Evolutionary conservation across 1,284 basidiomycete species (phyloP).

Genomic region (Melanopsichium pennsylvanicum): DNA sequence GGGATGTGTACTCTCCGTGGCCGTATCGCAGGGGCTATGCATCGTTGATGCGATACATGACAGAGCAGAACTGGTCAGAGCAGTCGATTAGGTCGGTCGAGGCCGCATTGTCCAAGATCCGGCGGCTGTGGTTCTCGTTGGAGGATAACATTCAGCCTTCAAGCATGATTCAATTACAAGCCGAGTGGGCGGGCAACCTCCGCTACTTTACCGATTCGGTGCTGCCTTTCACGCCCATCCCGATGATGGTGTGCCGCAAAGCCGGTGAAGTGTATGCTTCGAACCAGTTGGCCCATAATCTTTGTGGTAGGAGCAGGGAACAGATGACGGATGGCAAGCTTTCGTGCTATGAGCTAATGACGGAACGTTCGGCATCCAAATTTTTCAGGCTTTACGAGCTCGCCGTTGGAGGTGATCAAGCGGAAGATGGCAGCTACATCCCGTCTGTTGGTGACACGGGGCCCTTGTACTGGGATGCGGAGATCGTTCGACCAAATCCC

Average conservation of each 20-base stretch:
- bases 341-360: slow-evolving; percentile 47
- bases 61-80: slow-evolving; percentile 41
- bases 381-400: slow-evolving; percentile 43
- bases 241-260: slow-evolving; percentile 48
- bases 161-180: slow-evolving; percentile 45
- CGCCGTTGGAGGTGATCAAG: slow-evolving; percentile 25
- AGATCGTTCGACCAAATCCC: slow-evolving; percentile 20
- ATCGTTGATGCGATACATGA: slow-evolving; percentile 47
- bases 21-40: slow-evolving; percentile 46
- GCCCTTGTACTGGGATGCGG: slow-evolving; percentile 45
- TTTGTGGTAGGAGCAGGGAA: slow-evolving; percentile 23
- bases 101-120: slow-evolving; percentile 36
- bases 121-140: slow-evolving; percentile 46
- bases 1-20: slow-evolving; percentile 40
- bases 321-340: slow-evolving; percentile 37
- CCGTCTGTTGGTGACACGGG: slow-evolving; percentile 19
- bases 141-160: slow-evolving; percentile 50
- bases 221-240: slow-evolving; percentile 37
- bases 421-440: slow-evolving; percentile 24
- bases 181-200: slow-evolving; percentile 48
- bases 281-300: slow-evolving; percentile 34
- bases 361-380: slow-evolving; percentile 39
- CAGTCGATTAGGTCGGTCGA: slow-evolving; percentile 43
- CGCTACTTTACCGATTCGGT: slow-evolving; percentile 43
- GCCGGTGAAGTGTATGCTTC: slow-evolving; percentile 46